A percentile compares a stretch with the other conserved stretches of the same genome.
These are phyloP conservation scores for Heterobasidion irregulare DNA, from an alignment of 1,284 basidiomycete genomes.

Conservation along the genomic window DNA sequence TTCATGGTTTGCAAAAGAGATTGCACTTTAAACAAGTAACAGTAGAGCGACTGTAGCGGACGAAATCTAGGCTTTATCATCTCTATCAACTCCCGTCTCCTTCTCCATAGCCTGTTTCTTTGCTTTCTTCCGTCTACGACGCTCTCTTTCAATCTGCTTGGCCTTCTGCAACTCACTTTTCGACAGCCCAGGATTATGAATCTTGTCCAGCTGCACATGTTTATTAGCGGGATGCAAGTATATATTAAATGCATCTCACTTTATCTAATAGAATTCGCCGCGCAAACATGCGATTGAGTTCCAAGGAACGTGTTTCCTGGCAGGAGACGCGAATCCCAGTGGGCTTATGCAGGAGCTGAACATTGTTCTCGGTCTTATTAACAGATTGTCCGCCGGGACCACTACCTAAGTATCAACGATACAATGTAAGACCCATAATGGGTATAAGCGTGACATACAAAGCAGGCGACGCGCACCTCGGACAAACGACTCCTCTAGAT, in stretches of 20 bases:
- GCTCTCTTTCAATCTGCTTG: constrained; percentile 63
- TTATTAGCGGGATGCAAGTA: background rate
- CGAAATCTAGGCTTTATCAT: background rate
- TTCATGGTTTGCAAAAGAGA: no score
- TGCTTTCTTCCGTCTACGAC: constrained; percentile 60
- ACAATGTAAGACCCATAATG: background rate
- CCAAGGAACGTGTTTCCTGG: constrained; percentile 71
- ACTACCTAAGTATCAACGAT: constrained; percentile 41
- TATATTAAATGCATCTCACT: constrained; percentile 27
- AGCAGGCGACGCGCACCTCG: constrained; percentile 40
- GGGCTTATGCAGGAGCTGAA: constrained; percentile 72
- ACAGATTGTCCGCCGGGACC: constrained; percentile 82
- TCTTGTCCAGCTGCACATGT: constrained; percentile 50
- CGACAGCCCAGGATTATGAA: constrained; percentile 68
- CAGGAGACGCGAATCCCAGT: constrained; percentile 71
- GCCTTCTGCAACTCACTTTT: constrained; percentile 59
- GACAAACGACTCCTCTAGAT: constrained; percentile 71
- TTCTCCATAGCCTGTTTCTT: constrained; percentile 45
- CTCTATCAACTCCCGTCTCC: background rate
- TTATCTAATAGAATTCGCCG: constrained; percentile 60
- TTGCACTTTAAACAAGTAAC: no score
- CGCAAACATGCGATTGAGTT: constrained; percentile 63
- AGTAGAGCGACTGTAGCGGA: no score
- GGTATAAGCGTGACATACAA: background rate
- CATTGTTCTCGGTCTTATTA: constrained; percentile 81